phyloP scores from a whole-genome alignment of 345 rosid species.

The Erysimum cheiranthoides region DNA sequence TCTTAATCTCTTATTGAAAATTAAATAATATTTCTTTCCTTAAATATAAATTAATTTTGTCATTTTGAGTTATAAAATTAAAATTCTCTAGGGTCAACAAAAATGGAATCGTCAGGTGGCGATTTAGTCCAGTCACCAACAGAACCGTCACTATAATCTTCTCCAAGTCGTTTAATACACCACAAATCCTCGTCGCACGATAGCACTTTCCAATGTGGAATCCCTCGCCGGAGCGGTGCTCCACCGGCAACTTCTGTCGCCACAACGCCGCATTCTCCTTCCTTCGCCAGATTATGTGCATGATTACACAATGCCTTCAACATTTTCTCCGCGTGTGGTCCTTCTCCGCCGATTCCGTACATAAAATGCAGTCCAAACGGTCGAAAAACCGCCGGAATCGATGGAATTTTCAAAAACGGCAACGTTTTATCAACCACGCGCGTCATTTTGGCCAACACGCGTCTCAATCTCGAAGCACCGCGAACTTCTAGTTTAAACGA shows the following conservation, averaged over 20 bases:
- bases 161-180: constrained; percentile 91
- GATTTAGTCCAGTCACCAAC: constrained; percentile 93
- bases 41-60: not conserved
- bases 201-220: constrained; percentile 83
- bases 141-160: constrained; percentile 72
- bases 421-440: constrained; percentile 69
- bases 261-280: constrained; percentile 72
- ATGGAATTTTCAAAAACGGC: constrained; percentile 78
- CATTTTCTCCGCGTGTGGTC: constrained; percentile 62
- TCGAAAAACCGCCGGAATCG: constrained; percentile 78
- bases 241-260: constrained; percentile 73
- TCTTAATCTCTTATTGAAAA: constrained; percentile 10
- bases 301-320: constrained; percentile 64
- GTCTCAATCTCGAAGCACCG: constrained; percentile 64
- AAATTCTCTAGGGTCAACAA: constrained; percentile 95
- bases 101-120: constrained; percentile 73
- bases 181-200: constrained; percentile 79
- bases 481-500: constrained; percentile 74
- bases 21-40: constrained; percentile 12
- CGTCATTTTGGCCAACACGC: constrained; percentile 63
- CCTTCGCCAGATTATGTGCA: constrained; percentile 83
- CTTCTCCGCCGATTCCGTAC: constrained; percentile 91
- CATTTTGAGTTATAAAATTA: constrained; percentile 25
- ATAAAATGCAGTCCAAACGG: constrained; percentile 82
- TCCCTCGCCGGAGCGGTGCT: constrained; percentile 70